Base-by-base conservation (phyloP, 768 basidiomycete genomes). In the Saitozyma sp. region DNA sequence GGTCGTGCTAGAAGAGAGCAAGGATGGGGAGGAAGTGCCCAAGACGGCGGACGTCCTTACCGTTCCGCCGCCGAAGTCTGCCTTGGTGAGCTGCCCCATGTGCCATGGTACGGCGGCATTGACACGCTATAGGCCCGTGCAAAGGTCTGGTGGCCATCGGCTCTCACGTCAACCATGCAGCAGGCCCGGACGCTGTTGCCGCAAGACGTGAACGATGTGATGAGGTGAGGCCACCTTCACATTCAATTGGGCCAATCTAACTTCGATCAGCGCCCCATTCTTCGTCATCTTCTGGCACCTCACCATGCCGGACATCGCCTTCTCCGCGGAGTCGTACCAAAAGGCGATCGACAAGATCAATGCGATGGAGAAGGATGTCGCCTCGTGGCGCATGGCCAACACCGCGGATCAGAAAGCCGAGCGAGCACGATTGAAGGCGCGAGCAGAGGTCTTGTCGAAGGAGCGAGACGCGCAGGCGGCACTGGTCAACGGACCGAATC, bases 281-380 rank as follows among this genome's bases (percentile, higher is more conserved):
- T 97, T 93, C 73, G 80, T 91, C 51, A 92, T 94, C 3, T 99
- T 97, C 81, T 99, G 96, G 96, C 94, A 97, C 77, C 80, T 98
- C 56, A 89, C 91, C 0, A 89, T 89, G 41, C 91, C 92, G 71
- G 96, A 99, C 78, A 83, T 98, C 41, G 81, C 86, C 0, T 89
- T 90, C 11, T 92, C 94, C 0, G 82, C 84, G 16, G 74, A 85
- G 7, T 86, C 85, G 62, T 99, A 98, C 64, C 87, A 90, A 50
- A 88, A 90, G 71, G 89, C 92, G 71, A 85, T 86, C 39, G 83
- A 84, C 29, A 70, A 78, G 17, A 74, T 83, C 54, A 68, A 64
- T 48, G 62, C 60, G 5, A 49, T 74, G 20, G 69, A 71, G 16
- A 66, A 64, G 13, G 65, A 73, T 11, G 65, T 75, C 17, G 58